Base-by-base conservation (phyloP, 2,329 filamentous ascomycete species). In the Aspergillus tubingensis region DNA sequence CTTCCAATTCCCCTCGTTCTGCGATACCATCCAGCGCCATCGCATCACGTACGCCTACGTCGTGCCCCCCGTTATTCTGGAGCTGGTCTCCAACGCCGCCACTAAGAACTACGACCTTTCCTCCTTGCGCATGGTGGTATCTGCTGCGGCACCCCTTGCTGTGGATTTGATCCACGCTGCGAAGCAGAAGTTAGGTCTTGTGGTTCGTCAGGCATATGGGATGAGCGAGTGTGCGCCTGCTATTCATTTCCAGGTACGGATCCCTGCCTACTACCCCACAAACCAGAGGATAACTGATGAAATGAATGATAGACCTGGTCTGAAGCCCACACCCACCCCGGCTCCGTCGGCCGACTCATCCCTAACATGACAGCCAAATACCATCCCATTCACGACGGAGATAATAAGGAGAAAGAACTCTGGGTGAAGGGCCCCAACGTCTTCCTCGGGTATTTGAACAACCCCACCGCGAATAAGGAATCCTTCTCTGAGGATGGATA, bases 351-450 rank as follows among this genome's bases (percentile, higher is more conserved):
- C 15, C 62, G 58, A 2, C 62, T 62, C 5, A 38, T 66, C 30
- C 76, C 11, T 32, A 62, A 64, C 52, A 61, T 66, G 60, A 57
- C 41, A 4, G 62, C 62, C 15, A 59, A 58, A 21, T 62, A 57
- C 23, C 52, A 54, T 5, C 27, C 55, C 2, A 54, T 62, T 1
- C 57, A 62, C 10, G 63, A 51, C 36, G 56, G 7, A 27, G 25
- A 27, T 27, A 27, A 27, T 13, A 48, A 81, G 30, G 82, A 85
- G 65, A 48, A 81, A 30, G 82, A 85, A 66, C 72, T 85, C 1
- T 91, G 90, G 83, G 80, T 94, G 60, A 87, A 86, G 62, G 91
- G 91, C 0, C 90, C 90, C 0, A 93, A 93, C 58, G 80, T 94
- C 21, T 93, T 93, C 77, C 79, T 83, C 57, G 91, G 89, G 2